Base-by-base conservation (phyloP, 2,329 filamentous ascomycete genomes). In the Lasiodiplodia hormozganensis region DNA sequence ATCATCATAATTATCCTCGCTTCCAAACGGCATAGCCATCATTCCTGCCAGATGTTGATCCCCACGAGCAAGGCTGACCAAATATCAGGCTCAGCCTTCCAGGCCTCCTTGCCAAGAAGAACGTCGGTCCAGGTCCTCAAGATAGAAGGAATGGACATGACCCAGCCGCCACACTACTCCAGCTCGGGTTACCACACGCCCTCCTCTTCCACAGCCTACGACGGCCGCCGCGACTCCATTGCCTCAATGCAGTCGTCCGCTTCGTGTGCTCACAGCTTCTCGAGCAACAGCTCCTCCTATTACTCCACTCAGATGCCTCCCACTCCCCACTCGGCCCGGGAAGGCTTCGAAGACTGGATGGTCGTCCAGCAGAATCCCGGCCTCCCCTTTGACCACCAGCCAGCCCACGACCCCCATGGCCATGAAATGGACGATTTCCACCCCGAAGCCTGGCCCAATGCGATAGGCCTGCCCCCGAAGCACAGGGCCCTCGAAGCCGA, bases 151-250 rank as follows among this genome's bases (percentile, higher is more conserved):
- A 72, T 69, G 54, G 74, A 77, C 23, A 69, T 68, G n/a, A 72
- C 70, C 65, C 73, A 75, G 23, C 62, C 72, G 28, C 73, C 74
- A 21, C 72, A 72, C 18, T 70, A 71, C 28, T 69, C 73, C 47
- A 70, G 71, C 16, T 71, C 73, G 12, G 74, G 73, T 5, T 72
- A 76, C 25, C 60, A 77, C 40, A 74, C 74, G 3, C 76, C 75
- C 31, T 71, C 75, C 2, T 72, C 31, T 34, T 34, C 70, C 31
- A 47, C 73, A 2, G 70, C 74, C 16, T 77, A 74, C 70, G 76
- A 79, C 23, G 73, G 72, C 54, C 73, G 76, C 43, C 71, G 77
- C 65, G 74, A 76, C 66, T 77, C 74, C 1, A 71, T 74, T 12
- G 74, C 73, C 4, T 79, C 77, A 4, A 72, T 73, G 16, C 72